Evolutionary conservation across 805 yeast genomes (phyloP).

Genomic region (Candida krabiensis): DNA sequence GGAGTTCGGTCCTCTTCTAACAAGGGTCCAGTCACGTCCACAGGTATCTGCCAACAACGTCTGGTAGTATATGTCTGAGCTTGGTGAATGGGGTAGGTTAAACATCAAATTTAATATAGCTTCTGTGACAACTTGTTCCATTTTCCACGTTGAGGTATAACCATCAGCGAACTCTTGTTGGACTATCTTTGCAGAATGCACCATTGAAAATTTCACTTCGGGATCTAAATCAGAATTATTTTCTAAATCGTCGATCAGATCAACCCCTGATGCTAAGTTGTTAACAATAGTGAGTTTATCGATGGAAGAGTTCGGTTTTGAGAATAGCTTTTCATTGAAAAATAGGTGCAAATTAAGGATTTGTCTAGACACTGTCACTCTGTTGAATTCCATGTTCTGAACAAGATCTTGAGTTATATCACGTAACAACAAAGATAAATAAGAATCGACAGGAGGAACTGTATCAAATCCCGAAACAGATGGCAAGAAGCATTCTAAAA

Average conservation of each 20-base stretch:
- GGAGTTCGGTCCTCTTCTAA: conserved; percentile 17
- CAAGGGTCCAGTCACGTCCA: conserved; percentile 64
- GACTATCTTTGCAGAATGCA: conserved; percentile 35
- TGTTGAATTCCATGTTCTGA: conserved; percentile 82
- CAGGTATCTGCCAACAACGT: conserved; percentile 86
- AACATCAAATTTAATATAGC: conserved; percentile 75
- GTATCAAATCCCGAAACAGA: conserved; percentile 62
- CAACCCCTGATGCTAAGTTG: conserved; percentile 42
- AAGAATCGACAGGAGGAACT: conserved; percentile 52
- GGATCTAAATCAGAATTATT: conserved; percentile 28
- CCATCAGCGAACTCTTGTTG: conserved; percentile 40
- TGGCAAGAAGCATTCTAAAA: conserved; percentile 60
- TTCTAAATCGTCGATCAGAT: conserved; percentile 28
- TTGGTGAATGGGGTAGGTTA: conserved; percentile 65
- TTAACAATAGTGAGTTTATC: conserved; percentile 55
- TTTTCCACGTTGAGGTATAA: conserved; percentile 71
- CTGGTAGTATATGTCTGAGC: conserved; percentile 76
- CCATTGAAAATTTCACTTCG: conserved; percentile 25
- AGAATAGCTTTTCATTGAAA: conserved; percentile 64
- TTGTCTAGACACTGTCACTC: conserved; percentile 83
- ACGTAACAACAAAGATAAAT: conserved; percentile 62
- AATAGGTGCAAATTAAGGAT: conserved; percentile 71
- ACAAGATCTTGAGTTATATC: conserved; percentile 77
- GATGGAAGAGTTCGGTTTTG: conserved; percentile 73
- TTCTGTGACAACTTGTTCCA: conserved; percentile 88